These are phyloP conservation scores for Phytophthora rubi DNA, from an alignment of 352 stramenopile species.

Conservation along the genomic window DNA sequence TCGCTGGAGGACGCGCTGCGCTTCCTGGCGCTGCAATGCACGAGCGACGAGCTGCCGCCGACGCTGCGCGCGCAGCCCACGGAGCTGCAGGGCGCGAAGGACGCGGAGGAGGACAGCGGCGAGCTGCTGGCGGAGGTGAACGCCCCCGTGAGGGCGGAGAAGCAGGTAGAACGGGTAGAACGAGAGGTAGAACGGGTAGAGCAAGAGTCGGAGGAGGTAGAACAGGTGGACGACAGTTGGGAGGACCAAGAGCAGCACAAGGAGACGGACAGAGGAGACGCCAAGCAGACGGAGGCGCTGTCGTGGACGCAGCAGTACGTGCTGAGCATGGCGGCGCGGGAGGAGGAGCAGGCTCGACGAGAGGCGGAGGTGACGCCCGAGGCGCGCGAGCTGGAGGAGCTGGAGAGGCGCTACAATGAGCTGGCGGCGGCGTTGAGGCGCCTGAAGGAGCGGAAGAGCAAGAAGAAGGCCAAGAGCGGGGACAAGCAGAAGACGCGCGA, in stretches of 20 bases:
- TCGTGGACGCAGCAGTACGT: conserved; percentile 85
- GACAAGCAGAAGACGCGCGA: conserved; percentile 43
- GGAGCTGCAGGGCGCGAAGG: conserved; percentile 5
- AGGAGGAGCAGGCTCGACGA: conserved; percentile 47
- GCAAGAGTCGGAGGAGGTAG: not conserved
- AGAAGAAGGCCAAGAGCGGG: conserved; percentile 65
- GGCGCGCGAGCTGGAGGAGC: conserved; percentile 46
- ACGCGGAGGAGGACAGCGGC: conserved; percentile 24
- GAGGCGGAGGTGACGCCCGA: conserved; percentile 47
- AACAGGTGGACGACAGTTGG: conserved; percentile 1
- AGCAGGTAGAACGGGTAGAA: conserved; percentile 3
- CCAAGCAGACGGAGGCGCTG: conserved; percentile 40
- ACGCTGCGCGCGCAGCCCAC: conserved; percentile 47
- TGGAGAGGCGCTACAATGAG: conserved; percentile 57
- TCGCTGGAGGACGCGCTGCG: conserved; percentile 68
- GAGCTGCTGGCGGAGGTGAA: conserved; percentile 48
- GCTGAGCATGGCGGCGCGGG: conserved; percentile 54
- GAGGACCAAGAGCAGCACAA: conserved; percentile 17
- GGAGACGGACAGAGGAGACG: conserved; percentile 16
- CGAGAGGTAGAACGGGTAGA: conserved; percentile 7
- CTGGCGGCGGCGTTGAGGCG: conserved; percentile 45
- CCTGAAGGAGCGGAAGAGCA: conserved; percentile 59
- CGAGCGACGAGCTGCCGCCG: conserved; percentile 61
- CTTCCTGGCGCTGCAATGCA: conserved; percentile 65
- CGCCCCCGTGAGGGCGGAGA: not conserved